Conservation (phyloP, 805 yeast species). For the Candida multigemmis region DNA sequence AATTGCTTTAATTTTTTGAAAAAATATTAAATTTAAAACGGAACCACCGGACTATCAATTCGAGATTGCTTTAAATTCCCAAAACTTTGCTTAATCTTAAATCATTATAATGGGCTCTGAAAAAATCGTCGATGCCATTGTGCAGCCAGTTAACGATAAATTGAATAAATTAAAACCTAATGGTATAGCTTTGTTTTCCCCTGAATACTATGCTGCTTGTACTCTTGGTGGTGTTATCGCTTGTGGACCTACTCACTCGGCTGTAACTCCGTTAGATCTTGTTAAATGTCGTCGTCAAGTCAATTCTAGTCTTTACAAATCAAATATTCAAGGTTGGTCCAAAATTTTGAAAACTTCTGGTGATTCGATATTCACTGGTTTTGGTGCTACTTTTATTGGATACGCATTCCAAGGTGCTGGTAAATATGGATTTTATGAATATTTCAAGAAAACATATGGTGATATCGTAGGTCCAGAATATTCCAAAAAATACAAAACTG, state of each 20-base stretch:
- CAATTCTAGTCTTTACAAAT: conserved; percentile 57
- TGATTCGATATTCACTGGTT: conserved; percentile 73
- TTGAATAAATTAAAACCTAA: conserved; percentile 7
- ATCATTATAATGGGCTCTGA: too few species aligned
- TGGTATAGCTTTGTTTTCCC: conserved; percentile 44
- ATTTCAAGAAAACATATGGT: conserved; percentile 73
- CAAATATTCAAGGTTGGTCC: conserved; percentile 77
- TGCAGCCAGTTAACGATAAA: conserved; percentile 21
- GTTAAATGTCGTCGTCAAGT: conserved; percentile 94
- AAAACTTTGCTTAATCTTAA: too few species aligned
- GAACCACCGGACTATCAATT: too few species aligned
- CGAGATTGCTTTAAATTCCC: too few species aligned
- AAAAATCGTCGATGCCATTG: conserved; percentile 17
- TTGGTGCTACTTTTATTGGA: conserved; percentile 89
- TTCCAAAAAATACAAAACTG: conserved; percentile 60
- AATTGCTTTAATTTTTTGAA: too few species aligned
- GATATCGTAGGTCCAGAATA: conserved; percentile 54
- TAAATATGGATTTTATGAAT: conserved; percentile 92
- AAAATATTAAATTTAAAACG: too few species aligned
- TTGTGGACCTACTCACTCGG: conserved; percentile 94
- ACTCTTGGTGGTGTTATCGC: conserved; percentile 76
- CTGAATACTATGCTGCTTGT: conserved; percentile 64
- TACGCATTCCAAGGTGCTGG: conserved; percentile 97
- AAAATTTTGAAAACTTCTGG: conserved; percentile 72
- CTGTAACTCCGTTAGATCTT: conserved; percentile 87